These are phyloP conservation scores for Heracleum sosnowskyi DNA, from an alignment of 129 eudicot species.

Conservation along the genomic window DNA sequence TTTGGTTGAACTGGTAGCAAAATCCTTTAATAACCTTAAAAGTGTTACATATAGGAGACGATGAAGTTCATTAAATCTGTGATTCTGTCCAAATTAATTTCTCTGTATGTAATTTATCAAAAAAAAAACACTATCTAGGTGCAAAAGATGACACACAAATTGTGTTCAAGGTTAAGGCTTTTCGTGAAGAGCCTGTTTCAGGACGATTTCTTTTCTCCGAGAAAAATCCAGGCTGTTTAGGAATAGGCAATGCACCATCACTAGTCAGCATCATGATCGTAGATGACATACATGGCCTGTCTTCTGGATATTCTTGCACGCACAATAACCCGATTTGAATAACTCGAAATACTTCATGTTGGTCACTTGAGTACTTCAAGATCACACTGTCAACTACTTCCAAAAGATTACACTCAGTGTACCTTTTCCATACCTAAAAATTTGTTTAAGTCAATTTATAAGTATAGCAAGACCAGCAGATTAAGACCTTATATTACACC, in stretches of 20 bases:
- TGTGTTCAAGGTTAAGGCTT: too few species aligned
- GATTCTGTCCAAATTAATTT: too few species aligned
- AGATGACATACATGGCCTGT: conserved; percentile 25
- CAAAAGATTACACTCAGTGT: conserved; percentile 6
- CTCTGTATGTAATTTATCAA: too few species aligned
- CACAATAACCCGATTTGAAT: conserved; percentile 23
- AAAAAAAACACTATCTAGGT: background rate
- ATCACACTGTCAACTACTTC: conserved; percentile 7
- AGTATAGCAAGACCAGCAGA: background rate
- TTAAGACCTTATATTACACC: too few species aligned
- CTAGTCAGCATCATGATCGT: conserved; percentile 19
- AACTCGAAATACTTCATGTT: conserved; percentile 10
- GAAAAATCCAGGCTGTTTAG: conserved; percentile 27
- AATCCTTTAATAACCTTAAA: background rate
- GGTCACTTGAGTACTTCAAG: background rate
- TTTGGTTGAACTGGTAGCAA: background rate
- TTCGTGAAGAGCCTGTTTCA: background rate
- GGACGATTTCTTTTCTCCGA: background rate
- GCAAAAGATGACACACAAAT: background rate
- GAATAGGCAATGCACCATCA: conserved; percentile 17
- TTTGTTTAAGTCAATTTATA: too few species aligned
- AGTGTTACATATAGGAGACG: background rate
- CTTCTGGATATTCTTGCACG: conserved; percentile 28
- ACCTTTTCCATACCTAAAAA: conserved; percentile 24
- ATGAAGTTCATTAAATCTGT: background rate